A percentile compares a stretch with the other conserved stretches of the same genome.
Conservation (phyloP, 352 stramenopile species). For the Globisporangium paddicum region DNA sequence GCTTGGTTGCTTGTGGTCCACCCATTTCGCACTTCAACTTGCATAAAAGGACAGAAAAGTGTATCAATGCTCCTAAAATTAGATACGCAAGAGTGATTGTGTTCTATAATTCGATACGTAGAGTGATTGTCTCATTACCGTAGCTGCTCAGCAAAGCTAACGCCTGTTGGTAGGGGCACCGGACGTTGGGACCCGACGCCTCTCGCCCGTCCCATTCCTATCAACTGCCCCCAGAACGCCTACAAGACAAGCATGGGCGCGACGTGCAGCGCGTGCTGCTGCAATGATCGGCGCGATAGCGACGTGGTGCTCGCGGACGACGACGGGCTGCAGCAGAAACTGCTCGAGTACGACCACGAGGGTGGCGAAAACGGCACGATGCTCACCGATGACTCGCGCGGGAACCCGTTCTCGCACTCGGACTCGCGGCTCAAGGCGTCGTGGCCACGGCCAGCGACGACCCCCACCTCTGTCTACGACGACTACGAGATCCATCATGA, state of each 20-base stretch:
- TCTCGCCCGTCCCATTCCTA: too few species aligned
- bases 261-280: slow-evolving; percentile 36
- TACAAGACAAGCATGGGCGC: slow-evolving; percentile 20
- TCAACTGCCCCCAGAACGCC: too few species aligned
- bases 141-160: too few species aligned
- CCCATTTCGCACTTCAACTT: background rate
- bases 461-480: slow-evolving; percentile 1
- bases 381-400: slow-evolving; percentile 7
- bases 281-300: slow-evolving; percentile 25
- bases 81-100: too few species aligned
- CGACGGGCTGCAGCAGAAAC: slow-evolving; percentile 45
- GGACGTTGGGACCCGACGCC: slow-evolving; percentile 10
- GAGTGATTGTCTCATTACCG: slow-evolving; percentile 2
- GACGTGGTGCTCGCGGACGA: slow-evolving; percentile 28
- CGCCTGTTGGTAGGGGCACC: too few species aligned
- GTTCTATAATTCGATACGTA: background rate
- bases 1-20: background rate
- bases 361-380: slow-evolving; percentile 5
- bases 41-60: background rate
- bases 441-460: slow-evolving; percentile 9
- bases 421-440: slow-evolving; percentile 9
- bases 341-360: slow-evolving; percentile 26
- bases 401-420: slow-evolving; percentile 7
- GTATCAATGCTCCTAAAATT: too few species aligned
- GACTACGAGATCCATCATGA: background rate